phyloP scores from a whole-genome alignment of 176 grass and related monocot species.

The Phoenix dactylifera region DNA sequence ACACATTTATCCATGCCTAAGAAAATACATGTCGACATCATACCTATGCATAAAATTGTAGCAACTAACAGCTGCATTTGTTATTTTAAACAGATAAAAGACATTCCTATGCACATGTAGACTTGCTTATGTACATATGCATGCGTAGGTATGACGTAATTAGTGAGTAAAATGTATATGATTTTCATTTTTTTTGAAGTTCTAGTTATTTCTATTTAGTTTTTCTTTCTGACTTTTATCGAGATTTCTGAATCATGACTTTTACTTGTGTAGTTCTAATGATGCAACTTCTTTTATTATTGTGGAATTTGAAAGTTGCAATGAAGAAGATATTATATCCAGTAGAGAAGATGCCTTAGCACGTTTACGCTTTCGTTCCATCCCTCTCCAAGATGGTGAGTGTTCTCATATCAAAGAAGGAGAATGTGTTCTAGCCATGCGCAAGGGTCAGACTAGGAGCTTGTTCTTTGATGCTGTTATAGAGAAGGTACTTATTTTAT shows the following conservation, averaged over 20 bases:
- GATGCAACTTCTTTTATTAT: conserved; percentile 7
- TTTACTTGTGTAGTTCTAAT: conserved; percentile 4
- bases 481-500: conserved; percentile 26
- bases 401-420: conserved; percentile 30
- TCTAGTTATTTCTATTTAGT: too few relatives aligned
- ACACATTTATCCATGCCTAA: too few relatives aligned
- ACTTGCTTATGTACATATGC: too few relatives aligned
- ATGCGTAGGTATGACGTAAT: too few relatives aligned
- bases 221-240: too few relatives aligned
- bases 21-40: too few relatives aligned
- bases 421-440: conserved; percentile 28
- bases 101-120: too few relatives aligned
- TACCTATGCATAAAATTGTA: too few relatives aligned
- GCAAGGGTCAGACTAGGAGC: conserved; percentile 9
- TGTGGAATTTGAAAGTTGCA: conserved; percentile 17
- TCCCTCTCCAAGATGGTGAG: conserved; percentile 19
- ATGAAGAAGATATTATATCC: conserved; percentile 22
- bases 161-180: too few relatives aligned
- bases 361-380: conserved; percentile 29
- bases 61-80: too few relatives aligned
- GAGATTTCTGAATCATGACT: background rate
- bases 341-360: conserved; percentile 20
- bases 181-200: too few relatives aligned
- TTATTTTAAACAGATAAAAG: too few relatives aligned
- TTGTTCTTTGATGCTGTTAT: conserved; percentile 38